Evolutionary conservation across 495 filamentous ascomycete species (phyloP).

Genomic region (Jackrogersella minutella): DNA sequence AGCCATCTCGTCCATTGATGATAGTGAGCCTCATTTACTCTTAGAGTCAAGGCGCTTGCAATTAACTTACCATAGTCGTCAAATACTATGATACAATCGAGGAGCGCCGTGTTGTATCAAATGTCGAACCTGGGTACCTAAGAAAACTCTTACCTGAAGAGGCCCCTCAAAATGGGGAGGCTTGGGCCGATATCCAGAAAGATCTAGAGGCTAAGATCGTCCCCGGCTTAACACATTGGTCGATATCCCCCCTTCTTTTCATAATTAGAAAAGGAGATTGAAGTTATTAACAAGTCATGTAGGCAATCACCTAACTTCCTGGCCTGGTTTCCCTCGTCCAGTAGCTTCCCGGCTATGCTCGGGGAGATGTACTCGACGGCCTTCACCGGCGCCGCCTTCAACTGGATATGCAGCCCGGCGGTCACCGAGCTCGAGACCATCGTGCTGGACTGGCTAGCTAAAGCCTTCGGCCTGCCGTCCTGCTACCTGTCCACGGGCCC

Average conservation of each 20-base stretch:
- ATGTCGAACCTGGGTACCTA: slow-evolving; percentile 87
- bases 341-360: slow-evolving; percentile 85
- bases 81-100: slow-evolving; percentile 82
- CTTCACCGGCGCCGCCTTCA: slow-evolving; percentile 91
- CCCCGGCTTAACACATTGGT: slow-evolving; percentile 95
- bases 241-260: slow-evolving; percentile 11
- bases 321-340: slow-evolving; percentile 90
- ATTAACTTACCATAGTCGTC: slow-evolving; percentile 65
- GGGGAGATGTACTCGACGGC: slow-evolving; percentile 92
- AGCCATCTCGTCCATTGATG: slow-evolving; percentile 81
- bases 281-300: slow-evolving; percentile 35
- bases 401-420: slow-evolving; percentile 95
- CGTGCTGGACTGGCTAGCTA: slow-evolving; percentile 90
- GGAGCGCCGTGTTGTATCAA: slow-evolving; percentile 75
- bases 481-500: slow-evolving; percentile 80
- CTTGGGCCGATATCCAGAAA: slow-evolving; percentile 80
- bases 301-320: slow-evolving; percentile 91
- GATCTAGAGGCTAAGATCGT: slow-evolving; percentile 91
- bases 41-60: neutral
- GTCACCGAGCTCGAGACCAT: slow-evolving; percentile 97
- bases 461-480: slow-evolving; percentile 73
- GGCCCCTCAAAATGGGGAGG: slow-evolving; percentile 76
- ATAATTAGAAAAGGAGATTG: neutral
- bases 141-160: slow-evolving; percentile 76
- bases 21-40: slow-evolving; percentile 65